Evolutionary conservation across 129 eudicot species (phyloP), one percentile per base, ranked within the genome.

Genomic region (Erigeron canadensis): DNA sequence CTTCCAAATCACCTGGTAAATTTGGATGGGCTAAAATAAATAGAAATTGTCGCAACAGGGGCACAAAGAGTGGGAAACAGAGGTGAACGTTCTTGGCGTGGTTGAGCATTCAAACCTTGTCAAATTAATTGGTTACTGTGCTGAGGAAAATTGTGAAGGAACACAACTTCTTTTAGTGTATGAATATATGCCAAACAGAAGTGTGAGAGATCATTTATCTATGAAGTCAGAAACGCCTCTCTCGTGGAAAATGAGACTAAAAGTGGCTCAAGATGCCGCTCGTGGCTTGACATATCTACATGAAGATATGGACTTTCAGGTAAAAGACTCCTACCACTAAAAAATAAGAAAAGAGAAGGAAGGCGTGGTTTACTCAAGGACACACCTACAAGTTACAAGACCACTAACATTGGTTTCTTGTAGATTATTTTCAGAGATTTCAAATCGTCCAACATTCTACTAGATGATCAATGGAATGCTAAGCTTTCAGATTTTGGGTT

Each of bases 221-320:
- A 28, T 78, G 47, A 76, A 73, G 38, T 77, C 89, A 0, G 72
- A 70, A 13, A 58, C 78, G 37, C 70, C 91, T 63, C 91, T 91
- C 51, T 66, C 98, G 5, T 92, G 98, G 98, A 63, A 78, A 57
- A 85, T 74, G 95, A 85, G 98, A 83, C 84, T 63, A 0, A 87
- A 84, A 83, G 84, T 90, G 67, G 97, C 97, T 16, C 87, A 84
- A 72, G 95, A 90, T 64, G 87, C 97, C 75, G 97, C 97, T 47
- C 89, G 95, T 72, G 97, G 97, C 61, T 82, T 90, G 66, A 59
- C 91, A 4, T 90, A 87, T 80, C 79, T 90, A 46, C 97, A 90
- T 16, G 97, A 87, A 78, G 87, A 82, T 77, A 90, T 90, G 97
- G 96, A 87, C 62, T 87, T 87, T 79, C 97, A 90, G 97, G 97